Evolutionary conservation across 1,284 basidiomycete genomes (phyloP), one percentile per base, ranked within the genome.

Genomic region (Sparassis latifolia): DNA sequence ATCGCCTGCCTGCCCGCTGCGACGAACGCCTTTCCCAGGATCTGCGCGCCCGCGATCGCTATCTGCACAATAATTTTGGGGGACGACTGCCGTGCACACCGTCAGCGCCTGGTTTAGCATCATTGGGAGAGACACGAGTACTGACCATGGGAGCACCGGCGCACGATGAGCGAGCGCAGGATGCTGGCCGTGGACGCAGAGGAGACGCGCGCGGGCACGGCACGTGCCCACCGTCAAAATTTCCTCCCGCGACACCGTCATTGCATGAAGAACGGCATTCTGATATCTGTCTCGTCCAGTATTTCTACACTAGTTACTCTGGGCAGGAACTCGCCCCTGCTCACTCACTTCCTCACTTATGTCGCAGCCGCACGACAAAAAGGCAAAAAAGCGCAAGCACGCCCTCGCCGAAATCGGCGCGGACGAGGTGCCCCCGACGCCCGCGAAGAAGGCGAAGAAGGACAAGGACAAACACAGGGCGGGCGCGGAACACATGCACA

Each of bases 1-100:
- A 89, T 83, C 7, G 96, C 96, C 69, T 99, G 97, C 60, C 80
- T 77, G 43, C 92, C 92, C 4, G 96, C 96, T 64, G 94, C 95
- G 40, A 80, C 74, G 53, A 97, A 84, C 38, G 97, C 97, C 70
- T 87, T 94, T 50, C 96, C 95, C 49, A 99, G 74, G 58, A 95
- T 95, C 69, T 84, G 83, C 35, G 80, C 77, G 29, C 91, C 90
- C 41, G 87, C 80, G 38, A 94, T 69, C 49, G 92, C 71, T 55
- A 97, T 91, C 66, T 95, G 92, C 20, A 92, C 79, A 43, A 96
- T 72, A 55, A 84, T 75, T 68, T 78, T 85, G 50, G 89, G 89
- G 27, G 82, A 80, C 42, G 88, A 79, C 89, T 91, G 57, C 20
- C 32, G 40, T 4, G 20, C 9, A 42, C 3, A 5, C 7, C 10